Evolutionary conservation across 805 yeast genomes (phyloP).

Genomic region (Lipomyces chichibuensis): DNA sequence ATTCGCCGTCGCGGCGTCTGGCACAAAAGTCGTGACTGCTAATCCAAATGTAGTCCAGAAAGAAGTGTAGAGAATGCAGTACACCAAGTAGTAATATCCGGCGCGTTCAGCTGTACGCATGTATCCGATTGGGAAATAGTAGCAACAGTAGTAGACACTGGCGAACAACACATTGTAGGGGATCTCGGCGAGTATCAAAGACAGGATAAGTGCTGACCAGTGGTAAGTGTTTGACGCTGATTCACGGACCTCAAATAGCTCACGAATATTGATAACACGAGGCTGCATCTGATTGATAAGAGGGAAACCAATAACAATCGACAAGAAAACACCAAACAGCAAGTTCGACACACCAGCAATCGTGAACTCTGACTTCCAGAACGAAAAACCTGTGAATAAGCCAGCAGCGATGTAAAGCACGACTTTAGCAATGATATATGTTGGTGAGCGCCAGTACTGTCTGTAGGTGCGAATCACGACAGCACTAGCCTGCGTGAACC

Average conservation of each 20-base stretch:
- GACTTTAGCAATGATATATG: conserved; percentile 64
- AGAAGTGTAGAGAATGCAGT: conserved; percentile 54
- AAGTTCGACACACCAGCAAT: conserved; percentile 61
- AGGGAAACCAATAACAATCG: conserved; percentile 61
- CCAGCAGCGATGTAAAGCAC: conserved; percentile 56
- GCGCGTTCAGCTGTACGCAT: conserved; percentile 50
- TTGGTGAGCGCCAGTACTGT: conserved; percentile 63
- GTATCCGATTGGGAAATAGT: conserved; percentile 55
- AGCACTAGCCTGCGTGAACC: conserved; percentile 49
- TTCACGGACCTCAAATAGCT: conserved; percentile 70
- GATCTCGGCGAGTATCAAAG: conserved; percentile 60
- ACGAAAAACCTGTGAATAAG: conserved; percentile 72
- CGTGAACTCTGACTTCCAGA: conserved; percentile 58
- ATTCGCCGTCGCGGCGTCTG: conserved; percentile 68
- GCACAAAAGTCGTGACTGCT: conserved; percentile 60
- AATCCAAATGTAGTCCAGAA: conserved; percentile 58
- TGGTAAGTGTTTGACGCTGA: conserved; percentile 71
- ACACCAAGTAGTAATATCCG: conserved; percentile 54
- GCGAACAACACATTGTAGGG: conserved; percentile 59
- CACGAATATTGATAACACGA: conserved; percentile 60
- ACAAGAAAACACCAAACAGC: conserved; percentile 62
- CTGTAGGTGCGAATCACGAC: conserved; percentile 51
- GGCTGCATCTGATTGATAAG: conserved; percentile 65
- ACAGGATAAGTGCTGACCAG: conserved; percentile 62
- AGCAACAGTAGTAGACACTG: conserved; percentile 57